phyloP scores from a whole-genome alignment of 163 green algal species.

The Coccomyxa subellipsoidea region DNA sequence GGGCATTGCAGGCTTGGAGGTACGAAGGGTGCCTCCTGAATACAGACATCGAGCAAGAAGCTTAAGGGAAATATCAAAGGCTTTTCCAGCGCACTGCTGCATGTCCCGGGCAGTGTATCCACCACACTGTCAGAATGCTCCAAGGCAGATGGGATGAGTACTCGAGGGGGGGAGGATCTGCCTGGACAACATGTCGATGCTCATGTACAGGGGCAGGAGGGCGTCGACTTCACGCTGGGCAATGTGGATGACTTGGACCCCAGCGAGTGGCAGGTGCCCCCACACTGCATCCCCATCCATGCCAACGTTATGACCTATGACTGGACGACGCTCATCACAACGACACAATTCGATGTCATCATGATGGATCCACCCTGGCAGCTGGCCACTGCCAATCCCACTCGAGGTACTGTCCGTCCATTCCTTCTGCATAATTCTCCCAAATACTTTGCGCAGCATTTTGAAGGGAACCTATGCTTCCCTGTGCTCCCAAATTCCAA shows the following conservation, averaged over 20 bases:
- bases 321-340: conserved; percentile 63
- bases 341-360: conserved; percentile 86
- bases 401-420: conserved; percentile 37
- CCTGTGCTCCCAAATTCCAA: too few species aligned
- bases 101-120: too few species aligned
- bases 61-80: too few species aligned
- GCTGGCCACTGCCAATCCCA: conserved; percentile 91
- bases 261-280: conserved; percentile 82
- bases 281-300: conserved; percentile 87
- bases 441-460: too few species aligned
- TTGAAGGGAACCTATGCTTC: too few species aligned
- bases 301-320: conserved; percentile 91
- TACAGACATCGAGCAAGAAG: too few species aligned
- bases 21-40: background rate
- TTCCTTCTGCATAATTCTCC: background rate
- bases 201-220: conserved; percentile 15
- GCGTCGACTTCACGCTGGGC: conserved; percentile 30
- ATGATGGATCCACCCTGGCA: conserved; percentile 98
- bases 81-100: too few species aligned
- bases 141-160: too few species aligned
- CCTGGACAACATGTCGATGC: too few species aligned
- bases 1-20: background rate
- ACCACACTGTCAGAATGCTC: too few species aligned
- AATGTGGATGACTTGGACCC: conserved; percentile 75
- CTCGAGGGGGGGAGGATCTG: too few species aligned